Conservation (phyloP, 192 early-diverging fungal species). For the Helicostylum pulchrum region DNA sequence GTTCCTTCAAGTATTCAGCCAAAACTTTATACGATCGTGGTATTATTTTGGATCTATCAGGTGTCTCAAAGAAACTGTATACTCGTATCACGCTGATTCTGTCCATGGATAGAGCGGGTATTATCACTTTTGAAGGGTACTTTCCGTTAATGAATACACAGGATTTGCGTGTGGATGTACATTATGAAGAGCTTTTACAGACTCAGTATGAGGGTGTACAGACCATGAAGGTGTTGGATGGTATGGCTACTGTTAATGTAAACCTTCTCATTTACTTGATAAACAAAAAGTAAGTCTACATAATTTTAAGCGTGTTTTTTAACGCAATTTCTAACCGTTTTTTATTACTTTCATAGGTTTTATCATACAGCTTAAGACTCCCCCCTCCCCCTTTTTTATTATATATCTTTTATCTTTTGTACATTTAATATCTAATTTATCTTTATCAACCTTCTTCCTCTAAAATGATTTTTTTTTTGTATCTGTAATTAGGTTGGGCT, state of each 20-base stretch:
- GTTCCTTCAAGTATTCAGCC: constrained; percentile 98
- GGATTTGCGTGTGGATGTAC: constrained; percentile 72
- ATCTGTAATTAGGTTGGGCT: no score
- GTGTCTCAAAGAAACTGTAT: constrained; percentile 80
- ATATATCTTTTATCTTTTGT: no score
- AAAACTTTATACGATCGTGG: constrained; percentile 90
- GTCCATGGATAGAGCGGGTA: constrained; percentile 86
- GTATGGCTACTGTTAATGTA: constrained; percentile 90
- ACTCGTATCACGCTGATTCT: constrained; percentile 86
- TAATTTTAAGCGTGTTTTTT: no score
- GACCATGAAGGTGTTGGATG: constrained; percentile 89
- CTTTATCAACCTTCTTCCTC: no score
- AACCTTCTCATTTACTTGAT: constrained; percentile 93
- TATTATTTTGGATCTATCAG: constrained; percentile 83
- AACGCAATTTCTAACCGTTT: no score
- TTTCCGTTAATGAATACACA: constrained; percentile 68
- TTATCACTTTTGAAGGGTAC: constrained; percentile 86
- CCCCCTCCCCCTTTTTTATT: no score
- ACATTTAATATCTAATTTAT: no score
- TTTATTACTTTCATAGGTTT: no score
- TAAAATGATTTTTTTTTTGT: no score
- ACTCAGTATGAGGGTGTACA: constrained; percentile 91
- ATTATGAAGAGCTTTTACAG: constrained; percentile 91
- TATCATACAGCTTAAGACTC: no score
- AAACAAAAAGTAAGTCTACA: constrained; percentile 86